Conservation (phyloP, 177 flowering plant genomes). For the Vitis hybrid region DNA sequence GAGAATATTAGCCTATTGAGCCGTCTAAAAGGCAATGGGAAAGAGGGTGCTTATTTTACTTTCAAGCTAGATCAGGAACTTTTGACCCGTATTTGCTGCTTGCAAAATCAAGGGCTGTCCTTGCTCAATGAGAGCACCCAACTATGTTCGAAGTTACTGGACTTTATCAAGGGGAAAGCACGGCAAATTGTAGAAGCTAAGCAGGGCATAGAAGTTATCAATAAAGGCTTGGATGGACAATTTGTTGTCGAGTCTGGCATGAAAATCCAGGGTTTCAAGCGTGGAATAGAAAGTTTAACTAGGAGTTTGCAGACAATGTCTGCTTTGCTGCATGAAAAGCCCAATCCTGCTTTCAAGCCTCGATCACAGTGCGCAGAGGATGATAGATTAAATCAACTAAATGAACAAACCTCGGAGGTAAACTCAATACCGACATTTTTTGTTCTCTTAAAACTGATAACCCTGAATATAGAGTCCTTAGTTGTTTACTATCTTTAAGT, state of each 20-base stretch:
- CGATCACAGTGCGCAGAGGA: constrained; percentile 18
- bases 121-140: constrained; percentile 55
- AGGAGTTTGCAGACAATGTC: constrained; percentile 63
- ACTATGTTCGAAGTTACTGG: constrained; percentile 63
- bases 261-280: constrained; percentile 73
- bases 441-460: neutral
- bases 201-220: constrained; percentile 24
- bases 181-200: constrained; percentile 27
- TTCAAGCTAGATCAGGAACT: constrained; percentile 77
- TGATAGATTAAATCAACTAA: constrained; percentile 19
- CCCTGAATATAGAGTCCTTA: too few species aligned
- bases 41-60: constrained; percentile 41
- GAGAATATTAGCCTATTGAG: constrained; percentile 71
- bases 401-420: constrained; percentile 41
- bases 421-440: neutral
- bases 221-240: constrained; percentile 53
- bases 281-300: constrained; percentile 58
- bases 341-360: constrained; percentile 25
- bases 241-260: constrained; percentile 70
- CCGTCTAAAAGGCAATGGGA: constrained; percentile 52
- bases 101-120: constrained; percentile 69
- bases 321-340: constrained; percentile 58
- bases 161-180: constrained; percentile 45
- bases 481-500: too few species aligned
- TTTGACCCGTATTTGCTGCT: constrained; percentile 41